Base-by-base conservation (phyloP, 768 basidiomycete genomes). In the Galerina marginata region DNA sequence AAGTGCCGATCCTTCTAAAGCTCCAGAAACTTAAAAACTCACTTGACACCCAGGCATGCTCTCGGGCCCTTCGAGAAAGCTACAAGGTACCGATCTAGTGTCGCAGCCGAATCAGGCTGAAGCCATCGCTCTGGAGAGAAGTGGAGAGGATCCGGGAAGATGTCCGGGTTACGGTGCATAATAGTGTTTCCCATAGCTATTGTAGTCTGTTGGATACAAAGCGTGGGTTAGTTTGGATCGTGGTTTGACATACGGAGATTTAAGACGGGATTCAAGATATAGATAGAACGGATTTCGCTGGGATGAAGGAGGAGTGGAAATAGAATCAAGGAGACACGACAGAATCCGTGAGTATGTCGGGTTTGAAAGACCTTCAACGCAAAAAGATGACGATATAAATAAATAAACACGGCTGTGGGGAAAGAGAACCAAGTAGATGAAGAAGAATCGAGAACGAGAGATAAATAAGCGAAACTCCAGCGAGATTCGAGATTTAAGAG, bases 111-210 rank as follows among this genome's bases (percentile, higher is more conserved):
- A 45, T 72, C 59, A 7, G 66, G 56, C 14, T 68, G 67, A 2
- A 80, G 66, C 81, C 79, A 80, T 25, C 79, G 68, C 45, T 79
- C 76, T 1, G 80, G 78, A 20, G 60, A 49, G 59, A 81, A 81
- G 6, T 33, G 51, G n/a, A 68, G 58, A 0, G 80, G 77, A 25
- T 79, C 70, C 16, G 75, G 72, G 60, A 79, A 81, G 15, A 80
- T 69, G n/a, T 70, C 68, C 2, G 75, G 68, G 52, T 78, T 74
- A 16, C 66, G 60, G 49, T 79, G 80, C 26, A 80, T 65, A 54
- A 79, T 70, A 0, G 65, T 72, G 12, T 71, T 65, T 14, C 78
- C 74, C 71, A 77, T 76, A 14, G 74, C 69, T 3, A 79, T 74
- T 3, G 73, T 61, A 6, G 79, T 75, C 79, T 80, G 53, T 36